These are phyloP conservation scores for Penicillium janthinellum DNA, from an alignment of 2,329 filamentous ascomycete genomes.

Conservation along the genomic window DNA sequence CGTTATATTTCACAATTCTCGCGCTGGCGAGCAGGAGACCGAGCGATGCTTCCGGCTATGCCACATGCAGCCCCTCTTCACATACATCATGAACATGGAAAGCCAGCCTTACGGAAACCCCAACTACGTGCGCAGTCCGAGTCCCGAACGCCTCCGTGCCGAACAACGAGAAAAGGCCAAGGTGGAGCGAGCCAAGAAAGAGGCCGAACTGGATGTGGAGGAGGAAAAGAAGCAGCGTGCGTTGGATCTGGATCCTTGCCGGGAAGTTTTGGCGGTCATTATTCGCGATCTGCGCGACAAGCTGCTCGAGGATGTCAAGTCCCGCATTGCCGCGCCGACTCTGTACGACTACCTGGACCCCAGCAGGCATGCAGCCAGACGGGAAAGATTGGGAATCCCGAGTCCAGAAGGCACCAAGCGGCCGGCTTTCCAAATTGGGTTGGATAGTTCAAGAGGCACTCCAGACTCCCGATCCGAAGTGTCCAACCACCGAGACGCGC, in stretches of 20 bases:
- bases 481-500: conserved; percentile 44
- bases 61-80: conserved; percentile 84
- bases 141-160: conserved; percentile 46
- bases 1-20: conserved; percentile 81
- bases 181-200: conserved; percentile 64
- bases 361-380: conserved; percentile 74
- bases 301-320: conserved; percentile 84
- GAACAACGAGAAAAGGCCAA: conserved; percentile 65
- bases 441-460: conserved; percentile 65
- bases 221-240: conserved; percentile 88
- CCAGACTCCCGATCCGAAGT: conserved; percentile 54
- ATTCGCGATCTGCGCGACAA: conserved; percentile 82
- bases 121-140: conserved; percentile 57
- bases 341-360: conserved; percentile 83
- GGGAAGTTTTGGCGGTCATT: conserved; percentile 77
- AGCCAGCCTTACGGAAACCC: conserved; percentile 70
- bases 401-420: conserved; percentile 65
- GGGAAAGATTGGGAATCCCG: conserved; percentile 75
- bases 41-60: conserved; percentile 77
- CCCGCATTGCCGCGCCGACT: conserved; percentile 78
- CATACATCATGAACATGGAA: conserved; percentile 90
- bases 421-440: conserved; percentile 57
- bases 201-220: conserved; percentile 80
- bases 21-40: conserved; percentile 75
- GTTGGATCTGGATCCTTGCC: conserved; percentile 85